Evolutionary conservation across 257 asterid species (phyloP), one percentile per base, ranked within the genome.

Genomic region (Lithospermum erythrorhizon): DNA sequence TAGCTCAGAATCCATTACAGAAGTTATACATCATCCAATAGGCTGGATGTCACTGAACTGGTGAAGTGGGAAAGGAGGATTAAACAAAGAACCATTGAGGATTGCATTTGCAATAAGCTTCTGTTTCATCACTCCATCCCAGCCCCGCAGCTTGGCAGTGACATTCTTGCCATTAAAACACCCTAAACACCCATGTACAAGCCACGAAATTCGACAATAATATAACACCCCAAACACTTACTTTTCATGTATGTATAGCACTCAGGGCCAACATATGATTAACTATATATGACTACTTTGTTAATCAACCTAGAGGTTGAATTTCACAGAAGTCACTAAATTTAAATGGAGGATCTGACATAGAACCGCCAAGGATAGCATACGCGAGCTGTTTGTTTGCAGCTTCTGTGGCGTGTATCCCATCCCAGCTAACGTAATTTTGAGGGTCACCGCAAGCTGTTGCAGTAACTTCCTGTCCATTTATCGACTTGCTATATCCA

Each of bases 341-440:
- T 48, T 78, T 35, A 58, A 77, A 77, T 0, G 75, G 66, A 61
- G 84, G 84, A 71, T 79, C 77, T 62, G 61, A 79, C 55, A 48
- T 61, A 25, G 85, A 78, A 56, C 79, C 78, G 55, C 68, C 64
- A 7, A 83, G 79, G 25, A 81, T 72, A 57, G 83, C 82, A 65
- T 68, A 11, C 21, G 79, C 82, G 24, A 76, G 80, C 58, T 73
- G 57, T 71, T 75, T 80, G 78, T 83, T 86, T 23, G 93, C 93
- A 65, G 89, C 89, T 68, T 86, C 91, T 1, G 89, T 83, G 19
- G 83, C 75, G 68, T 86, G 93, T 53, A 76, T 71, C 13, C 89
- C 89, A 59, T 86, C 87, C 95, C 95, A 86, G 57, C 85, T 83
- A 4, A 83, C 93, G 29, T 81, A 81, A 41, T 68, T 76, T 55